phyloP scores from a whole-genome alignment of 2,329 filamentous ascomycete genomes.

The Epicoccum sorghinum region DNA sequence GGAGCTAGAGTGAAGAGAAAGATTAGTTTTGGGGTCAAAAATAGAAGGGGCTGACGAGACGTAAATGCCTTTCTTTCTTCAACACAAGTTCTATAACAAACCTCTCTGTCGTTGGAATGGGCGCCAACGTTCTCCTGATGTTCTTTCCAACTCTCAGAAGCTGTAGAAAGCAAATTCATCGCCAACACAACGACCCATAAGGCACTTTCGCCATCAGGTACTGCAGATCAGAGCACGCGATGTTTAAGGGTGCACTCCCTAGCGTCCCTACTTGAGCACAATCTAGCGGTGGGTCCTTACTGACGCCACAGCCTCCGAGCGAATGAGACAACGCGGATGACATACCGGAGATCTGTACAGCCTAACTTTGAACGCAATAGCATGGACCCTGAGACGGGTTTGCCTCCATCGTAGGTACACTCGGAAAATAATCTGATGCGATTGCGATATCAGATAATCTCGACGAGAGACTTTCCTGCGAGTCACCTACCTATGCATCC shows the following conservation, averaged over 20 bases:
- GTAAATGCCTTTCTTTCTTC: too few species aligned
- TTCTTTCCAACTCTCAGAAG: too few species aligned
- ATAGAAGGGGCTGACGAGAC: too few species aligned
- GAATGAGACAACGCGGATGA: slow-evolving; percentile 8
- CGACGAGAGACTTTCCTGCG: neutral
- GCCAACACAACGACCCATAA: too few species aligned
- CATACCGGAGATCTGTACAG: neutral
- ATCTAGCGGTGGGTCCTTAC: neutral
- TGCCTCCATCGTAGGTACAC: neutral
- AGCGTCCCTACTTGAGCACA: neutral
- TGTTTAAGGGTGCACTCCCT: neutral
- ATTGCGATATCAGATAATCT: neutral
- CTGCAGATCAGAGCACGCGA: neutral
- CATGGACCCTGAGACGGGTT: slow-evolving; percentile 1
- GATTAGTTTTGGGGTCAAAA: too few species aligned
- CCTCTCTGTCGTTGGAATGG: too few species aligned
- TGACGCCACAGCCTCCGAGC: neutral
- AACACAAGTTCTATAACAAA: too few species aligned
- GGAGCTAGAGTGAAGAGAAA: too few species aligned
- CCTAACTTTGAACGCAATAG: neutral
- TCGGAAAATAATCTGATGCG: neutral
- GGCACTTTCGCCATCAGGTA: too few species aligned
- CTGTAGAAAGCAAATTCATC: too few species aligned
- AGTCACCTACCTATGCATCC: slow-evolving; percentile 1
- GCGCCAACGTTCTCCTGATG: too few species aligned